Evolutionary conservation across 2,329 filamentous ascomycete species (phyloP).

Genomic region (Zarea fungicola): DNA sequence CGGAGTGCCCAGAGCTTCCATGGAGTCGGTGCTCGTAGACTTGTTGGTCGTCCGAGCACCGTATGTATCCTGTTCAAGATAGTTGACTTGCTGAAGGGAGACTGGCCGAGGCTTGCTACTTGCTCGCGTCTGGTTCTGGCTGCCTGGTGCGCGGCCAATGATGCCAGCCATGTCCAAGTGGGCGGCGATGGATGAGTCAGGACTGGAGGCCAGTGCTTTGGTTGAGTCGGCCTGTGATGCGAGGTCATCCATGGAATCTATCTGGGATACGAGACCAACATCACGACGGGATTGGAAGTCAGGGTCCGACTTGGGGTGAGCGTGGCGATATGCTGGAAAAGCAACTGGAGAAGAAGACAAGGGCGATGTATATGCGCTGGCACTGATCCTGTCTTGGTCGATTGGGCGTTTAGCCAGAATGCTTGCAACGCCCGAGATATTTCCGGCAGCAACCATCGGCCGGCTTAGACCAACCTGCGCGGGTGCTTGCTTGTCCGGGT

Average conservation of each 20-base stretch:
- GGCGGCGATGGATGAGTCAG: slow-evolving; percentile 10
- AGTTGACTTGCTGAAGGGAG: slow-evolving; percentile 7
- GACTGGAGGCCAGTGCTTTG: slow-evolving; percentile 8
- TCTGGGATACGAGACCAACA: slow-evolving; percentile 16
- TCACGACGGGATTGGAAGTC: slow-evolving; percentile 29
- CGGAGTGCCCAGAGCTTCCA: slow-evolving; percentile 43
- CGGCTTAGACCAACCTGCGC: slow-evolving; percentile 60
- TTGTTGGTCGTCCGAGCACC: slow-evolving; percentile 31
- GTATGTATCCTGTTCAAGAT: background rate
- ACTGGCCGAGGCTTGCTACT: background rate
- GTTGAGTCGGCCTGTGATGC: slow-evolving; percentile 12
- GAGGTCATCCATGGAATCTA: slow-evolving; percentile 23
- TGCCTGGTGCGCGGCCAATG: background rate
- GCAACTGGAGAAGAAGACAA: slow-evolving; percentile 11
- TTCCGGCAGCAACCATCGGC: slow-evolving; percentile 56
- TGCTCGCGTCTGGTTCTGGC: background rate
- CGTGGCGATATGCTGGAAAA: slow-evolving; percentile 35
- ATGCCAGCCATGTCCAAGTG: slow-evolving; percentile 10
- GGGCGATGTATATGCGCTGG: slow-evolving; percentile 3
- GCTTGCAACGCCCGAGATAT: slow-evolving; percentile 31
- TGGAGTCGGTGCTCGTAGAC: slow-evolving; percentile 49
- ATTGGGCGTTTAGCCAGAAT: background rate
- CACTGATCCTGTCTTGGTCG: slow-evolving; percentile 8
- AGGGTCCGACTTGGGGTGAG: slow-evolving; percentile 40
- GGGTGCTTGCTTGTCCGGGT: slow-evolving; percentile 57